Evolutionary conservation across 2,329 filamentous ascomycete genomes (phyloP).

Genomic region (Apiospora aurea): DNA sequence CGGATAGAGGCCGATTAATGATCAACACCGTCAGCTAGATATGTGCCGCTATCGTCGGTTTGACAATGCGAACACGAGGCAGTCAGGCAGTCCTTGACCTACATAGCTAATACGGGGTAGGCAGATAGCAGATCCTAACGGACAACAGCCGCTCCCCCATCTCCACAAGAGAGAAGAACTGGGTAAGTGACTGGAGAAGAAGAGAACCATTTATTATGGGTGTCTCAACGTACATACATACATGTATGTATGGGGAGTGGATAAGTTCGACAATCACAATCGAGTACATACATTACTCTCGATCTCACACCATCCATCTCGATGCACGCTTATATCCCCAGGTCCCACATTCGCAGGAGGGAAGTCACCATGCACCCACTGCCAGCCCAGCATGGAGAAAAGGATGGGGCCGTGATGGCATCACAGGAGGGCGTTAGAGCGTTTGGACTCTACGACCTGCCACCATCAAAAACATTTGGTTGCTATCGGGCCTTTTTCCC

Average conservation of each 20-base stretch:
- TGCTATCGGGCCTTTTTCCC: background rate
- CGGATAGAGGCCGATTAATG: background rate
- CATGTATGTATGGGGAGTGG: background rate
- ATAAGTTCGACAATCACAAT: background rate
- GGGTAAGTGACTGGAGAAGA: background rate
- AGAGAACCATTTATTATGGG: background rate
- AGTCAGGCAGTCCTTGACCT: background rate
- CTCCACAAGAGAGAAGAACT: background rate
- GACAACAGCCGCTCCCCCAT: background rate
- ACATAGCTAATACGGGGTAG: background rate
- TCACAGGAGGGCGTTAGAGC: background rate
- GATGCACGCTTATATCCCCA: slow-evolving; percentile 10
- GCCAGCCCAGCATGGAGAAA: background rate
- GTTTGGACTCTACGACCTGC: background rate
- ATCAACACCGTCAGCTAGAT: background rate
- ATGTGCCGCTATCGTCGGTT: background rate
- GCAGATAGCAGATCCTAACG: background rate
- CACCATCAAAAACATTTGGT: background rate
- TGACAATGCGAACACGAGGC: background rate
- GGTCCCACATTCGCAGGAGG: background rate
- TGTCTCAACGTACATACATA: background rate
- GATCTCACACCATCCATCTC: slow-evolving; percentile 21
- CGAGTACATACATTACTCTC: background rate
- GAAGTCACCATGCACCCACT: background rate
- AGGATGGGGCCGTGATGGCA: slow-evolving; percentile 13